Evolutionary conservation across 2,329 filamentous ascomycete species (phyloP), one percentile per base, ranked within the genome.

Genomic region (Fusarium sacchari): DNA sequence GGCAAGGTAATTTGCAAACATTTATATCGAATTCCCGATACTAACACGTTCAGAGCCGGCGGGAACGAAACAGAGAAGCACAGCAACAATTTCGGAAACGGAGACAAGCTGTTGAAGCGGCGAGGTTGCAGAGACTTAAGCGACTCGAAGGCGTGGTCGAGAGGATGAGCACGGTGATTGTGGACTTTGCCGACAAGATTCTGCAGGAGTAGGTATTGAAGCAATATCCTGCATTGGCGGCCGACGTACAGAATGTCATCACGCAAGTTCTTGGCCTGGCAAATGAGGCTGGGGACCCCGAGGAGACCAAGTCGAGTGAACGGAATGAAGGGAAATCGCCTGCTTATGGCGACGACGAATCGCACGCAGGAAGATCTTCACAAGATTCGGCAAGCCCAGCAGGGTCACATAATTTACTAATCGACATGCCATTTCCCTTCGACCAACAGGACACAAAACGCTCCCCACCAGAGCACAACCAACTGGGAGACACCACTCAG

Each of bases 11-110:
- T 11, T 46, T 40, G 28, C 15, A 37, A 1, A 7, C 1, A 18
- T 13, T 69, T 64, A 57, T 15, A 34, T 57, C 18, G 46, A 17
- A 4, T 6, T 5, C 18, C 30, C 17, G 14, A 26, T 4, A 6
- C 53, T 67, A 60, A 67, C 14, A 15, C 5, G 2, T 22, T 7
- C 26, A 69, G 66, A 69, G 24, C 7, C 65, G 66, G 1, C 28
- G 66, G 7, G 66, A 69, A 32, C 43, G 66, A n/a, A 69, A 69
- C n/a, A 49, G 64, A 43, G 50, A 69, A 46, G 66, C 66, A 13
- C 66, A 69, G 3, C 58, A 69, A 7, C 66, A 69, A 13, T 69
- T 69, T 22, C 28, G 66, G 4, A 69, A 69, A n/a, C 49, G 66
- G 11, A 56, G 39, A 39, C 66, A 69, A 7, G 66, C 50, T 28